A percentile compares a stretch with the other conserved stretches of the same genome.
These are phyloP conservation scores for Saturnispora sanitii DNA, from an alignment of 805 yeast species.

Conservation along the genomic window DNA sequence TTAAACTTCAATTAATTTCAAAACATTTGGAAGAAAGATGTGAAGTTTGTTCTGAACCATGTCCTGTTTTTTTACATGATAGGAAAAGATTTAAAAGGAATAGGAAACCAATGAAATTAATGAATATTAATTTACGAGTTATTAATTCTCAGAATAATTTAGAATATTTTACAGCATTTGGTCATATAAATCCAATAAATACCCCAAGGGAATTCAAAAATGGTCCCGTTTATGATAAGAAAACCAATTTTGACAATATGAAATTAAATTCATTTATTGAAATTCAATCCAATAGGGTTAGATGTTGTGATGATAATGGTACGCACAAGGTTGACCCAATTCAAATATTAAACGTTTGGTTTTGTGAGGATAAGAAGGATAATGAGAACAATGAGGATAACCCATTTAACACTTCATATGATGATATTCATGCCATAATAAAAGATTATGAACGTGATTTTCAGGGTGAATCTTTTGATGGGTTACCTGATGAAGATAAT, in stretches of 20 bases:
- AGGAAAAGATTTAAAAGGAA: neutral
- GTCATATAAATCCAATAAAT: no score
- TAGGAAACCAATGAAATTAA: neutral
- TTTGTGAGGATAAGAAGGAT: neutral
- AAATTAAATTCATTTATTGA: neutral
- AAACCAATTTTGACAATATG: neutral
- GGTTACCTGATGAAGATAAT: no score
- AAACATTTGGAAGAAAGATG: neutral
- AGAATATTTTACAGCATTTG: neutral
- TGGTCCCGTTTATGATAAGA: neutral
- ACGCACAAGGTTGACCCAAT: neutral
- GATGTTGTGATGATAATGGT: neutral
- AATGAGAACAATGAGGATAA: neutral
- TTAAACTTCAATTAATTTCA: neutral
- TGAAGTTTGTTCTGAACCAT: neutral
- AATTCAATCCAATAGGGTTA: neutral
- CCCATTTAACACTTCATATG: neutral
- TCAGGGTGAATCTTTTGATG: no score
- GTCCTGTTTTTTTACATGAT: neutral
- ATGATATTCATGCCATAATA: neutral
- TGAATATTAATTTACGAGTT: no score
- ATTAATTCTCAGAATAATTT: neutral
- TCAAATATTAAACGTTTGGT: neutral
- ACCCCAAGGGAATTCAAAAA: neutral
- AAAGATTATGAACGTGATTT: no score